Conservation (phyloP, 2,329 filamentous ascomycete species). For the Fusarium floridanum region DNA sequence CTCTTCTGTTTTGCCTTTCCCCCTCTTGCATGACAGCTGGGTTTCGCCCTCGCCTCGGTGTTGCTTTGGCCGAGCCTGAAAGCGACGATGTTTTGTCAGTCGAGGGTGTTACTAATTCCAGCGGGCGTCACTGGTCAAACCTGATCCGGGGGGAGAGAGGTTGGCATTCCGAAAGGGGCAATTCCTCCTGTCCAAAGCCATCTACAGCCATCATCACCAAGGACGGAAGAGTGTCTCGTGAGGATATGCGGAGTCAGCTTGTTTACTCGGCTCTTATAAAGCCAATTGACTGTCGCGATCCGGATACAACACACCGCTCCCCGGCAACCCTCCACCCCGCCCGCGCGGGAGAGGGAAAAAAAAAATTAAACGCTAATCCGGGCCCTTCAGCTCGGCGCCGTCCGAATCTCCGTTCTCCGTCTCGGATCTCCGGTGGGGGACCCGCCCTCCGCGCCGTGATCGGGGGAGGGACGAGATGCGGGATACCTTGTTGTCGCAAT, state of each 20-base stretch:
- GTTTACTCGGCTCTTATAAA: conserved; percentile 5
- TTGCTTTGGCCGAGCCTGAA: conserved; percentile 33
- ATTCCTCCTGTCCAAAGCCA: neutral
- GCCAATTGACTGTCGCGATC: conserved; percentile 12
- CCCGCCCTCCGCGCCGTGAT: conserved; percentile 46
- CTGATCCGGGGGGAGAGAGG: neutral
- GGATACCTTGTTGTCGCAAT: conserved; percentile 14
- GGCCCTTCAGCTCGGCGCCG: conserved; percentile 43
- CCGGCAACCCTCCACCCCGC: conserved; percentile 1
- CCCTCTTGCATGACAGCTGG: conserved; percentile 32
- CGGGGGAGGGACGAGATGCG: conserved; percentile 25
- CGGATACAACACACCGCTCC: conserved; percentile 34
- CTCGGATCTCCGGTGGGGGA: conserved; percentile 44
- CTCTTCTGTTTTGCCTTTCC: conserved; percentile 22
- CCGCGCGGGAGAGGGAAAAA: neutral
- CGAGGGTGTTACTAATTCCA: conserved; percentile 2
- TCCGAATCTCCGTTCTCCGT: conserved; percentile 44
- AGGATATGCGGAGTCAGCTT: neutral
- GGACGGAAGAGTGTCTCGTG: neutral
- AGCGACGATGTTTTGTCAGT: neutral
- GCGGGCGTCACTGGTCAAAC: conserved; percentile 8
- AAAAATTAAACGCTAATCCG: conserved; percentile 15
- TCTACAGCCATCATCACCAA: neutral
- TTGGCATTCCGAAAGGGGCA: conserved; percentile 4
- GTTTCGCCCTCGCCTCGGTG: conserved; percentile 38